phyloP scores from a whole-genome alignment of 805 yeast species.

The Schizosaccharomyces osmophilus region DNA sequence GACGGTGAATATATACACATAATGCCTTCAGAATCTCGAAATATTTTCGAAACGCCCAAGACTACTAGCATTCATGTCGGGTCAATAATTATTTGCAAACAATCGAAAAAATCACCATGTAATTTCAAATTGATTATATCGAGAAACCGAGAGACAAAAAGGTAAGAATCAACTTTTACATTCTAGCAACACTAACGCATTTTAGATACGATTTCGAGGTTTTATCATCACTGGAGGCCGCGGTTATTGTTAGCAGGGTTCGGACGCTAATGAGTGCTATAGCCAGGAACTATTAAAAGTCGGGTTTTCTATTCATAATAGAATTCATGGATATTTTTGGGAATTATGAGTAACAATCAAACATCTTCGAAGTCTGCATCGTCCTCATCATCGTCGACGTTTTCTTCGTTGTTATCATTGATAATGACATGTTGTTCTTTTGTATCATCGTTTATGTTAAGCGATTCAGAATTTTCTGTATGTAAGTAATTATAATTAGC shows the following conservation, averaged over 20 bases:
- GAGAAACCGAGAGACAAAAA: conserved; percentile 44
- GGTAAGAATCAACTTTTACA: conserved; percentile 11
- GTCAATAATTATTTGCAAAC: conserved; percentile 52
- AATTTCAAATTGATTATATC: conserved; percentile 61
- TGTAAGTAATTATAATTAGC: not conserved
- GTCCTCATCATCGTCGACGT: conserved; percentile 12
- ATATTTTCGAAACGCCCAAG: conserved; percentile 49
- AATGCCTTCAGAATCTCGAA: conserved; percentile 59
- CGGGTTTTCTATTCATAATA: too few relatives aligned
- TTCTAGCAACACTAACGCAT: not conserved
- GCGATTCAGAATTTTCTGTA: not conserved
- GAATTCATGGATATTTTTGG: not conserved
- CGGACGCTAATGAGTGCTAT: conserved; percentile 19
- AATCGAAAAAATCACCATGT: conserved; percentile 46
- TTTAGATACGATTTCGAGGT: conserved; percentile 57
- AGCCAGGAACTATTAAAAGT: not conserved
- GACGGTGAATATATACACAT: conserved; percentile 89
- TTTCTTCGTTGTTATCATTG: not conserved
- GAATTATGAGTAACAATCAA: not conserved
- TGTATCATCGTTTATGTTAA: not conserved
- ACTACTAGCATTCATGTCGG: conserved; percentile 70
- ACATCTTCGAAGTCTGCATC: conserved; percentile 11
- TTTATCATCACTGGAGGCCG: conserved; percentile 29
- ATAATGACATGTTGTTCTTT: conserved; percentile 11
- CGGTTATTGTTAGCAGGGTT: conserved; percentile 53